Conservation (phyloP, 306 rosid genomes). For the Citrullus amarus region DNA sequence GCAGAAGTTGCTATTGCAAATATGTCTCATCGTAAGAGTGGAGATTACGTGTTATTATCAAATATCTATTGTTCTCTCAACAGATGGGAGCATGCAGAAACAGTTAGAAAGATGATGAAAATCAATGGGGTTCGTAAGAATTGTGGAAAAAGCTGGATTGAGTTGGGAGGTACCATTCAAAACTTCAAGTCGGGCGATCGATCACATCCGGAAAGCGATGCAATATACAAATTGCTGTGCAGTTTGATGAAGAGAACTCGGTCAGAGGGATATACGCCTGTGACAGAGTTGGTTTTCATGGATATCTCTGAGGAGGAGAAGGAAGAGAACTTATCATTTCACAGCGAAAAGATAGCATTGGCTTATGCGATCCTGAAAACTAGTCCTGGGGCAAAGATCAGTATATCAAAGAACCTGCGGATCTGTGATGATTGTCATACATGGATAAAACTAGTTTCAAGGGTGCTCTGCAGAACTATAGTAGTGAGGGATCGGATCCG, state of each 20-base stretch:
- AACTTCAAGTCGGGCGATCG: slow-evolving; percentile 49
- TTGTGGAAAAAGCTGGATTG: slow-evolving; percentile 58
- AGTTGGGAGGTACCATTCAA: slow-evolving; percentile 35
- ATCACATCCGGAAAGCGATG: slow-evolving; percentile 42
- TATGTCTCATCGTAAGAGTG: slow-evolving; percentile 37
- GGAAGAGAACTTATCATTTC: slow-evolving; percentile 41
- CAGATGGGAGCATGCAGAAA: slow-evolving; percentile 57
- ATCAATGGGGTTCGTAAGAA: slow-evolving; percentile 40
- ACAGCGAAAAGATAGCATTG: slow-evolving; percentile 63
- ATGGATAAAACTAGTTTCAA: slow-evolving; percentile 41
- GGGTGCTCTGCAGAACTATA: slow-evolving; percentile 36
- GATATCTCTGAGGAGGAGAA: slow-evolving; percentile 75
- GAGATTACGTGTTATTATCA: slow-evolving; percentile 59
- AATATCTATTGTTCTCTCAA: slow-evolving; percentile 50
- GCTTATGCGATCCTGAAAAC: slow-evolving; percentile 51
- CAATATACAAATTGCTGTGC: slow-evolving; percentile 40
- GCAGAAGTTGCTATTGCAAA: slow-evolving; percentile 57
- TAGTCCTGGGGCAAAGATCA: slow-evolving; percentile 52
- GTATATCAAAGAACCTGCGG: slow-evolving; percentile 43
- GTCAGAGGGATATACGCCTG: slow-evolving; percentile 40
- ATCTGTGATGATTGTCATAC: slow-evolving; percentile 35
- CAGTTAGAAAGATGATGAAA: slow-evolving; percentile 45
- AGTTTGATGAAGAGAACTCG: slow-evolving; percentile 38
- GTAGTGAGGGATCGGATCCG: slow-evolving; percentile 66
- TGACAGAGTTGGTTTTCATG: slow-evolving; percentile 62